These are phyloP conservation scores for Botrytis byssoidea DNA, from an alignment of 2,329 filamentous ascomycete species.

Conservation along the genomic window DNA sequence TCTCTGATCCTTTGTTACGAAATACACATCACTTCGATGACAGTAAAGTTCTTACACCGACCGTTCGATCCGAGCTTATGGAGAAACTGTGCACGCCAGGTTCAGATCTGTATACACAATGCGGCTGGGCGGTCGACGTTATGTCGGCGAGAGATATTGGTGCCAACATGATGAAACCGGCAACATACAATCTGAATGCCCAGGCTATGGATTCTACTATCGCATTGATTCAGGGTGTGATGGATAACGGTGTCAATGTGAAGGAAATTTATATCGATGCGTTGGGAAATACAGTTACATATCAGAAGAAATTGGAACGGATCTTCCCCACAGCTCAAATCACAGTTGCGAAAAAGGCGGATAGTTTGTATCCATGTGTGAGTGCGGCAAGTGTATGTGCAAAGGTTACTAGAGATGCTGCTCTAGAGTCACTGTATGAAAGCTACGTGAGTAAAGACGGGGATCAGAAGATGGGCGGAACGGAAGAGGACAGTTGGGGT, in stretches of 20 bases:
- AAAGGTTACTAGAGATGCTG: conserved; percentile 91
- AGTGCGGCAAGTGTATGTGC: conserved; percentile 92
- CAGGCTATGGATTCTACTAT: conserved; percentile 94
- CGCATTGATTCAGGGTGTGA: conserved; percentile 72
- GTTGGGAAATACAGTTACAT: conserved; percentile 76
- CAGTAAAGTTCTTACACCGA: conserved; percentile 83
- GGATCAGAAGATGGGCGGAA: conserved; percentile 29
- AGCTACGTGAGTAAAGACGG: conserved; percentile 37
- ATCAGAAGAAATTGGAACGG: conserved; percentile 80
- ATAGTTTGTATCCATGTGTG: conserved; percentile 88
- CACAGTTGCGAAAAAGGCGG: conserved; percentile 86
- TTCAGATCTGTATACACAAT: conserved; percentile 59
- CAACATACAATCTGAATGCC: conserved; percentile 85
- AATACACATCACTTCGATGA: conserved; percentile 86
- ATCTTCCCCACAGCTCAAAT: conserved; percentile 77
- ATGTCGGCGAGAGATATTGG: conserved; percentile 64
- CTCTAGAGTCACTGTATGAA: conserved; percentile 73
- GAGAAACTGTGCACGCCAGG: conserved; percentile 64
- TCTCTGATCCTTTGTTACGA: conserved; percentile 72
- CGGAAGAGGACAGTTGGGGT: conserved; percentile 63
- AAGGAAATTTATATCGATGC: conserved; percentile 94
- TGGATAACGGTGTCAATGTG: conserved; percentile 76
- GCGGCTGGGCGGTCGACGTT: conserved; percentile 80
- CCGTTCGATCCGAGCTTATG: conserved; percentile 72
- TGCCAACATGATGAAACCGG: conserved; percentile 42